These are phyloP conservation scores for Aureobasidium sp. DNA, from an alignment of 2,329 filamentous ascomycete species.

Conservation along the genomic window DNA sequence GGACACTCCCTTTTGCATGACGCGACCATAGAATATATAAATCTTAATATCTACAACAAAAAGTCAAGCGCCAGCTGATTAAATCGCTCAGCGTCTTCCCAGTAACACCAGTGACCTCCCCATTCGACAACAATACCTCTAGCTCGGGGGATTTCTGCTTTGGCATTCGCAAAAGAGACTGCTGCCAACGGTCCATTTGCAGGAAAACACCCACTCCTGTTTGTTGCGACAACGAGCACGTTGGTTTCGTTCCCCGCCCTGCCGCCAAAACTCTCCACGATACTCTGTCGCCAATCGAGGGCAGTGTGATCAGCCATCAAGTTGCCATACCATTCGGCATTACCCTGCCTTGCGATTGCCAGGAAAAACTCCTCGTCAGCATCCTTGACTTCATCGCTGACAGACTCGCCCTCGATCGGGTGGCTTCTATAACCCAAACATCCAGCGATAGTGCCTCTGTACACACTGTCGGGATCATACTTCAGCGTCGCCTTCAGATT, in stretches of 20 bases:
- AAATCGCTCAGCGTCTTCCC: constrained; percentile 1
- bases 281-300: constrained; percentile 8
- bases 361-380: constrained; percentile 9
- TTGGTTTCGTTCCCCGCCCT: background rate
- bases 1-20: too few relatives aligned
- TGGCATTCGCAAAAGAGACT: background rate
- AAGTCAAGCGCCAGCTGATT: background rate
- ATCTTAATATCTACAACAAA: background rate
- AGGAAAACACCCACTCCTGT: constrained; percentile 5
- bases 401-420: background rate
- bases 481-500: constrained; percentile 4
- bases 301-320: constrained; percentile 11
- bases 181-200: background rate
- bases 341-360: background rate
- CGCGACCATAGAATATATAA: too few relatives aligned
- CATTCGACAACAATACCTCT: background rate
- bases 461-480: constrained; percentile 6
- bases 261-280: background rate
- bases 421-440: constrained; percentile 9
- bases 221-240: constrained; percentile 5
- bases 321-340: constrained; percentile 7
- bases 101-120: constrained; percentile 12
- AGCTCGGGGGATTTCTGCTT: background rate
- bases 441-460: background rate
- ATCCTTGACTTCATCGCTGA: background rate